These are phyloP conservation scores for Pyricularia sp. DNA, from an alignment of 2,329 filamentous ascomycete genomes.

Conservation along the genomic window DNA sequence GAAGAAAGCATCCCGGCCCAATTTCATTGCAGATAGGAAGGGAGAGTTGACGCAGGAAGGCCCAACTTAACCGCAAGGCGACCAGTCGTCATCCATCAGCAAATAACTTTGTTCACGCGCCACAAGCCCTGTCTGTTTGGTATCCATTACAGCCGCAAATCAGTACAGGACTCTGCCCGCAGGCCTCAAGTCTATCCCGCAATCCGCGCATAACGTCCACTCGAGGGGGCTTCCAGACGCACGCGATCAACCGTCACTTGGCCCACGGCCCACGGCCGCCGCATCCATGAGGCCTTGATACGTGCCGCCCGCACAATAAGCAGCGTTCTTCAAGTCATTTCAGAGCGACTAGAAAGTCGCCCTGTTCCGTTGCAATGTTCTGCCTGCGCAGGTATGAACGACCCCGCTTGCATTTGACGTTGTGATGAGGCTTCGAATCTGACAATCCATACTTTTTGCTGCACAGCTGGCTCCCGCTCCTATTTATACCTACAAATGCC, in stretches of 20 bases:
- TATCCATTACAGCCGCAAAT: neutral
- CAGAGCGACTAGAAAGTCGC: neutral
- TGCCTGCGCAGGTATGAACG: slow-evolving; percentile 47
- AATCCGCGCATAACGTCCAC: neutral
- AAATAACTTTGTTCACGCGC: neutral
- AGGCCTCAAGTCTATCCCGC: neutral
- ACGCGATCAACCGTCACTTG: neutral
- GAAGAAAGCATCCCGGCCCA: neutral
- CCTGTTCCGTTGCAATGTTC: slow-evolving; percentile 37
- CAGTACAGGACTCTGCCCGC: neutral
- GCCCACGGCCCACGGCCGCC: neutral
- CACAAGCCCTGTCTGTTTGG: neutral
- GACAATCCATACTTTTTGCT: neutral
- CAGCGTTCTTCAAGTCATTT: neutral
- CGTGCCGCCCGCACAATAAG: neutral
- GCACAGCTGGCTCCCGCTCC: slow-evolving; percentile 66
- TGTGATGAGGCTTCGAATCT: neutral
- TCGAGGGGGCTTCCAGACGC: neutral
- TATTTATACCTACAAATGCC: slow-evolving; percentile 79
- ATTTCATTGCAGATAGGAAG: neutral
- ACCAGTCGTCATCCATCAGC: neutral
- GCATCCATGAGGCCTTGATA: neutral
- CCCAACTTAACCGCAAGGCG: neutral
- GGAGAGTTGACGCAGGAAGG: neutral
- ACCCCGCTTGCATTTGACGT: neutral